phyloP scores from a whole-genome alignment of 306 rosid genomes.

The Potentilla sterilis region DNA sequence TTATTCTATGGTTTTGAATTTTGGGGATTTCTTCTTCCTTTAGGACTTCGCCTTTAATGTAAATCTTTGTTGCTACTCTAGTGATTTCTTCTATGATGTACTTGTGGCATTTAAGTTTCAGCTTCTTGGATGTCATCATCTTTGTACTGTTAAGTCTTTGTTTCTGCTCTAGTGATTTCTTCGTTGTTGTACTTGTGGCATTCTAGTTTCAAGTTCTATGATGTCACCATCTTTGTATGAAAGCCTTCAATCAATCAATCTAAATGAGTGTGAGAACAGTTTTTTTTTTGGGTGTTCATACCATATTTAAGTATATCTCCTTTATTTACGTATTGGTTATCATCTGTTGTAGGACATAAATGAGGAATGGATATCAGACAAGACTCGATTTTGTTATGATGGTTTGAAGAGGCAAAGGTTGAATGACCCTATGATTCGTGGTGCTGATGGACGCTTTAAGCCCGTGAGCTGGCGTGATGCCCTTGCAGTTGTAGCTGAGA shows the following conservation, averaged over 20 bases:
- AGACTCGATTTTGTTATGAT: conserved; percentile 95
- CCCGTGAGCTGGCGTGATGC: conserved; percentile 95
- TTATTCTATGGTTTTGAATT: background rate
- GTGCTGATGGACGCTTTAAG: conserved; percentile 89
- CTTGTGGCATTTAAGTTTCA: background rate
- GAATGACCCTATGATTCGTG: conserved; percentile 97
- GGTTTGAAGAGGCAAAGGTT: conserved; percentile 99
- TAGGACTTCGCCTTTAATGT: background rate
- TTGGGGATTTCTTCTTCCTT: background rate
- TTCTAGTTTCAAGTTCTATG: background rate
- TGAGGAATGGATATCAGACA: conserved; percentile 99
- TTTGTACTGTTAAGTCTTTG: background rate
- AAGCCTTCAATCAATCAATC: background rate
- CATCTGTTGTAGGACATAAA: conserved; percentile 70
- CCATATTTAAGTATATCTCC: background rate
- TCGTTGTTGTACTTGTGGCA: background rate
- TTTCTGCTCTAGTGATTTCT: background rate
- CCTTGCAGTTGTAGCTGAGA: conserved; percentile 80
- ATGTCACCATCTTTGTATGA: background rate
- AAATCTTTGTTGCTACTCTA: background rate
- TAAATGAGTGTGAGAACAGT: background rate
- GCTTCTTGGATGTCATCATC: background rate
- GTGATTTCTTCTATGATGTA: conserved; percentile 1
- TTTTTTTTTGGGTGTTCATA: background rate
- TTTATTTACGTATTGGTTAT: conserved; percentile 5